A percentile compares a stretch with the other conserved stretches of the same genome.
These are phyloP conservation scores for Boletellus sp. DNA, from an alignment of 768 basidiomycete species.

Conservation along the genomic window DNA sequence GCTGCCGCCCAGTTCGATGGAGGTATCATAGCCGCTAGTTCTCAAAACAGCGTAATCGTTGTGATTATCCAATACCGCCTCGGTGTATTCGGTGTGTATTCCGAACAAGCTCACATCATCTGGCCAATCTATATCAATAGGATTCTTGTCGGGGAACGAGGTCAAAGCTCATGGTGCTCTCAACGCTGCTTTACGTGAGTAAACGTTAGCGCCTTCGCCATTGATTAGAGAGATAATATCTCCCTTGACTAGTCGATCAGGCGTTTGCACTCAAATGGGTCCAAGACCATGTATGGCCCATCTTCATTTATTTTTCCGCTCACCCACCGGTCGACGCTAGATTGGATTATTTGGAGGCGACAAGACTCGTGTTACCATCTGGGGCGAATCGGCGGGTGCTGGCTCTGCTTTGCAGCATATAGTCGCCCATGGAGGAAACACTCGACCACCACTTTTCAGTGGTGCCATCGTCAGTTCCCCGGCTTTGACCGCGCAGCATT, in stretches of 20 bases:
- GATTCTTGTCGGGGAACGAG: slow-evolving; percentile 31
- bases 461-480: slow-evolving; percentile 32
- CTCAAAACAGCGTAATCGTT: slow-evolving; percentile 21
- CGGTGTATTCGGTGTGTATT: slow-evolving; percentile 29
- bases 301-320: not conserved
- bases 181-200: slow-evolving; percentile 35
- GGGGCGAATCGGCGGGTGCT: slow-evolving; percentile 36
- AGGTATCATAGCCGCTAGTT: slow-evolving; percentile 22
- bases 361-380: slow-evolving; percentile 31
- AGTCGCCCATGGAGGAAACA: slow-evolving; percentile 32
- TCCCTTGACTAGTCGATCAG: slow-evolving; percentile 30
- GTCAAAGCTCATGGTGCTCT: slow-evolving; percentile 30
- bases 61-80: slow-evolving; percentile 36
- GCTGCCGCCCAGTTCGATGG: slow-evolving; percentile 17
- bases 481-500: slow-evolving; percentile 32
- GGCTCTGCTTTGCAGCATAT: slow-evolving; percentile 35
- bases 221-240: not conserved
- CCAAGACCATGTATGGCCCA: slow-evolving; percentile 28
- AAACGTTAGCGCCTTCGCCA: not conserved
- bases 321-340: slow-evolving; percentile 9
- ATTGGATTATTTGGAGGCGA: slow-evolving; percentile 35
- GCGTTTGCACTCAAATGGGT: slow-evolving; percentile 35
- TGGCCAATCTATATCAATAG: slow-evolving; percentile 7
- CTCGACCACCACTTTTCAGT: slow-evolving; percentile 31
- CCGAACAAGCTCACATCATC: not conserved